Base-by-base conservation (phyloP, 331 rosid genomes). In the Quercus lobata region DNA sequence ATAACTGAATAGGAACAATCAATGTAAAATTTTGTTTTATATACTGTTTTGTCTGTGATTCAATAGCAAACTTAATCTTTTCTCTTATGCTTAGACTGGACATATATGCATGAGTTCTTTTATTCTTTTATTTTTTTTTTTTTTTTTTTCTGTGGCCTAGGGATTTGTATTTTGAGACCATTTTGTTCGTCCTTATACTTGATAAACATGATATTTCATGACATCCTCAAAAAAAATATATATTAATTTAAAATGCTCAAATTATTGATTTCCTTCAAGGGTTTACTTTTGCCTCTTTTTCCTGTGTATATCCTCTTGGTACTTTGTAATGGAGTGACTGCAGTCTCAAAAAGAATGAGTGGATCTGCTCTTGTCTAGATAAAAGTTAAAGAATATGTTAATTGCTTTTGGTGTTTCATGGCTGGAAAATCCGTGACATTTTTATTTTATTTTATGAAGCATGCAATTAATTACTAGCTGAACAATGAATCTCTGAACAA, bases 261-360 rank as follows among this genome's bases (percentile, higher is more conserved):
- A 30, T 32, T 65, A 30, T 3, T 35, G 27, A 80, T 84, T 55
- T 77, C 80, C 65, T 57, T 73, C 76, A 44, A 84, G 87, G 79
- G 86, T 74, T 73, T 41, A 60, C 41, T 53, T 56, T 49, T 57
- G 27, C 34, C 72, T 73, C 27, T 74, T 25, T 73, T 32, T 76
- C 61, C 24, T 74, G 69, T 61, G 70, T 77, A 70, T 74, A 69
- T 46, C 58, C 55, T 79, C 71, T 52, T 32, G 14, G 63, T 70
- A 49, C 68, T 85, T 75, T 44, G 41, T 22, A 75, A 60, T 44
- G 74, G 76, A 71, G 80, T 80, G 85, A 78, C 82, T 76, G 84
- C 84, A 79, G 87, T 90, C 91, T 90, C 84, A 60, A 81, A 78
- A 90, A 83, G 85, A 87, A 92, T 87, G 91, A 92, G 88, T 74